Conservation (phyloP, 768 basidiomycete species). For the Panaeolus papilionaceus region DNA sequence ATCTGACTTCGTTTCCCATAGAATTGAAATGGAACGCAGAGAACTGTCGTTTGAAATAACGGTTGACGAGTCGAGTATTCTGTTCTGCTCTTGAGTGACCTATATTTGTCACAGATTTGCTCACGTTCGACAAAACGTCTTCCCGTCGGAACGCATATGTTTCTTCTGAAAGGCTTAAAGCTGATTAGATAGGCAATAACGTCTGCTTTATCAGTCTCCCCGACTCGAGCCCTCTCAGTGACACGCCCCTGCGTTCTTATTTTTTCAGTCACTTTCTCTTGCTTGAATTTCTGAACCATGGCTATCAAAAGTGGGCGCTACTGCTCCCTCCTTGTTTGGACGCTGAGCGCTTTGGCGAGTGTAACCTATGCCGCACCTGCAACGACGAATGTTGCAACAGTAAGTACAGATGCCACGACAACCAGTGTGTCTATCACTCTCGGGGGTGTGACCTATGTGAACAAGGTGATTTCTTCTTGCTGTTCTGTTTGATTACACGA, state of each 20-base stretch:
- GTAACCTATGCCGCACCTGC: background rate
- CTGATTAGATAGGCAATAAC: background rate
- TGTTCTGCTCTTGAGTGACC: background rate
- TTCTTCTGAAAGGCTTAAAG: background rate
- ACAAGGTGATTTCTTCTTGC: slow-evolving; percentile 40
- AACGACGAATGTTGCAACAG: background rate
- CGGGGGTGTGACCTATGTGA: slow-evolving; percentile 47
- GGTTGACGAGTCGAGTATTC: background rate
- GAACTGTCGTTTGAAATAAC: background rate
- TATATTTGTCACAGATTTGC: background rate
- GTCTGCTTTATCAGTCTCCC: background rate
- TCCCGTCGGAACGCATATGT: background rate
- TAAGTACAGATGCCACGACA: background rate
- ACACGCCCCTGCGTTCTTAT: too few species aligned
- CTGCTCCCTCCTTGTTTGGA: background rate
- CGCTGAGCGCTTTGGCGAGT: background rate
- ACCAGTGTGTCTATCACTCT: slow-evolving; percentile 34
- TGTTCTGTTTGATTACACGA: background rate
- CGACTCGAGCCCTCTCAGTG: background rate
- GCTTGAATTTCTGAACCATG: background rate
- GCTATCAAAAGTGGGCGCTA: background rate
- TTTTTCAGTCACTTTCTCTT: too few species aligned
- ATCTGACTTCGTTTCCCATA: background rate
- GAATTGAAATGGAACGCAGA: background rate
- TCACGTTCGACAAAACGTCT: background rate